Base-by-base conservation (phyloP, 495 filamentous ascomycete species). In the Chlorociboria aeruginascens region DNA sequence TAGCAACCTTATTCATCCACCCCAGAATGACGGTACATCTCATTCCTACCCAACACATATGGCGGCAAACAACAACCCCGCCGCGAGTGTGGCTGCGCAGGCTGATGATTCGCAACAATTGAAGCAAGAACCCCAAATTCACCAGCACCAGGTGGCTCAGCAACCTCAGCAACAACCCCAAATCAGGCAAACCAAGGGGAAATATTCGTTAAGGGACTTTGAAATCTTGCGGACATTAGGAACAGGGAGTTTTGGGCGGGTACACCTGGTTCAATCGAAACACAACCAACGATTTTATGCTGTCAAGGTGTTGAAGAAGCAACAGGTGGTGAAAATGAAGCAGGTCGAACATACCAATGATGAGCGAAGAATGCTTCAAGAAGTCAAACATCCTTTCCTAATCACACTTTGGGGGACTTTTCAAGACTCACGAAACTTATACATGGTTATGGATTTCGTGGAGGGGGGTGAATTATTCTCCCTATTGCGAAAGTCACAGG, bases 361-460 rank as follows among this genome's bases (percentile, higher is more conserved):
- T 63, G 92, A 98, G 71, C 77, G 92, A 50, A 78, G 77, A 44
- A 97, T 98, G 93, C 67, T 98, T 49, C 85, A 85, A 55, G 83
- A 89, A 55, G 89, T 95, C 48, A 89, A 94, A 61, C 89, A 98
- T 69, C 89, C 92, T 1, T 98, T 98, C 68, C 71, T 98, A 40
- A 89, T 98, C 58, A 97, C 93, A 2, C 66, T 98, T 39, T 97
- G 93, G 93, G 93, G 93, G 32, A 98, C 92, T 13, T 98, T 95
- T 64, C 89, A 97, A 63, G 93, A 97, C 55, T 74, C 85, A 14
- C 83, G 81, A 63, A 97, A 98, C 61, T 69, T 98, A 16, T 98
- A 98, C 72, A 97, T 98, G 92, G 92, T 98, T 54, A 97, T 98
- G 92, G 92, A 97, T 60, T 98, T 98, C 69, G 86, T 98, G n/a